Conservation (phyloP, 345 rosid genomes). For the Raphanus raphanistrum region DNA sequence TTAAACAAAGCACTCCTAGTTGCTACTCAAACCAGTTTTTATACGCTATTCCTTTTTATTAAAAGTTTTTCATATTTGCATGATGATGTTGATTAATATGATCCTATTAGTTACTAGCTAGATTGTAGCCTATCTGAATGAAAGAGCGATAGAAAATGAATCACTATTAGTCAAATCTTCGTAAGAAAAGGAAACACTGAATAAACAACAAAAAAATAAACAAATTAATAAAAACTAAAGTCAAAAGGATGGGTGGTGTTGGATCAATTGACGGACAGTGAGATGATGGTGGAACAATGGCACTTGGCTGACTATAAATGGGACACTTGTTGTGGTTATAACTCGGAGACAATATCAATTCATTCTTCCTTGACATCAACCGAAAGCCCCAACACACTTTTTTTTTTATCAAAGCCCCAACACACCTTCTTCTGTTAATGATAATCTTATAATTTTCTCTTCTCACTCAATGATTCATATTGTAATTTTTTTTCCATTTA, state of each 20-base stretch:
- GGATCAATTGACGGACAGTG: conserved; percentile 22
- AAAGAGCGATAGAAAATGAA: neutral
- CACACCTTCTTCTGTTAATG: neutral
- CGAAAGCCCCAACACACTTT: conserved; percentile 12
- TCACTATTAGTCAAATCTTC: neutral
- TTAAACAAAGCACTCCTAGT: neutral
- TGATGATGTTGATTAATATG: neutral
- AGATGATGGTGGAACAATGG: conserved; percentile 19
- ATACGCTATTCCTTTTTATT: neutral
- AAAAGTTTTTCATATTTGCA: neutral
- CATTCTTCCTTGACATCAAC: conserved; percentile 30
- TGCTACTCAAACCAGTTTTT: neutral
- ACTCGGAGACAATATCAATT: conserved; percentile 25
- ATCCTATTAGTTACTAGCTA: neutral
- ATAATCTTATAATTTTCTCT: neutral
- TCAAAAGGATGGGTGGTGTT: conserved; percentile 33
- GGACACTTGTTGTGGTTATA: conserved; percentile 30
- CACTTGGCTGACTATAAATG: conserved; percentile 4
- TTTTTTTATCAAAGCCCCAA: neutral
- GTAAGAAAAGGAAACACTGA: neutral
- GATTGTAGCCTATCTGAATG: neutral
- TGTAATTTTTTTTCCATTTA: neutral
- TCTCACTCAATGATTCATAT: conserved; percentile 2
- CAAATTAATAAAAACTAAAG: neutral
- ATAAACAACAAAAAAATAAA: neutral